Evolutionary conservation across 2,329 filamentous ascomycete genomes (phyloP), one percentile per base, ranked within the genome.

Genomic region (Curvularia eragrostidis): DNA sequence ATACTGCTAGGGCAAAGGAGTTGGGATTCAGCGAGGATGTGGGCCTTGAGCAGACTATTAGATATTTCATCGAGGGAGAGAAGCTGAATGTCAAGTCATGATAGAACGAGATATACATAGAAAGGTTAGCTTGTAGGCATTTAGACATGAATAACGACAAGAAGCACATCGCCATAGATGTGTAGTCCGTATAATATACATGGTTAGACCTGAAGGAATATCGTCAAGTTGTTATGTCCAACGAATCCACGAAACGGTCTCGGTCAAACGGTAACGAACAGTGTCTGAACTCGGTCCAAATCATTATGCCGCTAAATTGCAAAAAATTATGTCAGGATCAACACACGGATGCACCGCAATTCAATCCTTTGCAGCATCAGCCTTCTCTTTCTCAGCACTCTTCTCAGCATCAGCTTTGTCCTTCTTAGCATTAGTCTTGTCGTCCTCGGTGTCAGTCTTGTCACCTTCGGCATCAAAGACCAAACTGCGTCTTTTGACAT

Each of bases 21-120:
- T 70, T 90, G 52, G 85, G 85, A 0, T 80, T 86, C 59, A 68
- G 75, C 48, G 74, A 75, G 1, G 85, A 87, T 71, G 77, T 79
- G 5, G 73, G 71, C n/a, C 75, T 84, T 52, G 77, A 79, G 65
- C 75, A 76, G 59, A 80, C 80, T 2, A 79, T 83, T 50, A 75
- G 72, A 46, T 79, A 82, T 57, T 82, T 81, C 36, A 71, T 77
- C 13, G 69, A 71, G 19, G 65, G 60, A 7, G 71, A 68, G 28
- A 75, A 65, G 52, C 39, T 65, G 58, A 58, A 61, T 15, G 24
- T 4, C 7, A 36, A 24, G 46, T n/a, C 19, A 8, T 36, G 21
- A 48, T n/a, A 18, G 26, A 6, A 15, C 5, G 18, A 19, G 10
- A 28, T 32, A 10, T 12, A 28, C 8, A 15, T n/a, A 8, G 26